Evolutionary conservation across 2,329 filamentous ascomycete species (phyloP).

Genomic region (Madurella fahalii): DNA sequence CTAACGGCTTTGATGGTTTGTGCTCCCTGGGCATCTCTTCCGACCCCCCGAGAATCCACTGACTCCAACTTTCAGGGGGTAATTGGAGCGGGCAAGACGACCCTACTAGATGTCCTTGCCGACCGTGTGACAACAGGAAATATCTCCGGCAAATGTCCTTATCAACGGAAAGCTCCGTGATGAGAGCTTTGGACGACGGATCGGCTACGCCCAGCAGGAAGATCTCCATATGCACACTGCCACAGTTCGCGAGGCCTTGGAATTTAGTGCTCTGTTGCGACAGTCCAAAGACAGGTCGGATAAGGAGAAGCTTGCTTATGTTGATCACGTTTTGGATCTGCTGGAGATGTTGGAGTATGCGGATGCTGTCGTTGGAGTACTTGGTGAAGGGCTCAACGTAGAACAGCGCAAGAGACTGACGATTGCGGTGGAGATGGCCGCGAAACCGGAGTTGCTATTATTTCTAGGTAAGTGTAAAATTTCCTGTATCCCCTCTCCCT

Average conservation of each 20-base stretch:
- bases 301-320: slow-evolving; percentile 60
- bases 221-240: slow-evolving; percentile 54
- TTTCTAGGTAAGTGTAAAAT: no score
- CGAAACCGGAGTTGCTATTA: slow-evolving; percentile 54
- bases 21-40: no score
- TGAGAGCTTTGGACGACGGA: slow-evolving; percentile 59
- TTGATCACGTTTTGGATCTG: slow-evolving; percentile 54
- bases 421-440: slow-evolving; percentile 57
- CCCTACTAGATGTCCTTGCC: slow-evolving; percentile 54
- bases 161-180: no score
- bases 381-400: slow-evolving; percentile 56
- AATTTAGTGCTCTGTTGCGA: slow-evolving; percentile 54
- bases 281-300: slow-evolving; percentile 51
- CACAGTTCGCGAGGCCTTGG: slow-evolving; percentile 52
- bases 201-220: slow-evolving; percentile 61
- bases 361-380: slow-evolving; percentile 51
- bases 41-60: no score
- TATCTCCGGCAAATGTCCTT: no score
- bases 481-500: no score
- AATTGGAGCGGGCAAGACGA: slow-evolving; percentile 62
- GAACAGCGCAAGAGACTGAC: slow-evolving; percentile 60
- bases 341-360: no score
- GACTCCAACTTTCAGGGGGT: no score
- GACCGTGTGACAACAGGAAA: no score
- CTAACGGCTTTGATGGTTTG: slow-evolving; percentile 76